Evolutionary conservation across 495 filamentous ascomycete genomes (phyloP), one percentile per base, ranked within the genome.

Genomic region (Penicillium bialowiezense): DNA sequence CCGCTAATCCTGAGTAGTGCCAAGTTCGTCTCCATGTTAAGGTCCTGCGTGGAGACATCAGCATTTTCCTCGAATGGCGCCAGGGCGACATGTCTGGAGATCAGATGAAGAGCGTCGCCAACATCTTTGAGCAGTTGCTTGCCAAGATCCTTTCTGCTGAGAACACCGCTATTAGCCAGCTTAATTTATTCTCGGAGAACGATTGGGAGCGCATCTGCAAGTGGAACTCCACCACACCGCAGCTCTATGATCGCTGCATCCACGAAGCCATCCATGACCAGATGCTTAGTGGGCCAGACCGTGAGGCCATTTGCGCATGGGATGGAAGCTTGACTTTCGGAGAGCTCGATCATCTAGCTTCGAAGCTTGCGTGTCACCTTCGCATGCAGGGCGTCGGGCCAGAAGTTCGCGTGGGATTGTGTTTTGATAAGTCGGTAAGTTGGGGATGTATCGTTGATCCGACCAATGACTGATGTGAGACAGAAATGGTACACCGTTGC

Each of bases 241-340:
- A 63, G 34, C 43, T 57, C 3, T 62, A 75, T 5, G 71, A 82
- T 34, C 56, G 58, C 15, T 78, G 76, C 44, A 72, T 83, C 15
- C 76, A 83, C 41, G 74, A 80, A 4, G 45, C 78, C 1, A 76
- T 85, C 29, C 52, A 63, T 2, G 70, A 79, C 23, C 64, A 77
- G 44, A 64, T 60, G 5, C 20, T 67, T 0, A 45, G 55, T 6
- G 59, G 63, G 6, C 74, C 80, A 3, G 55, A 77, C 3, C 52
- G 60, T 15, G 70, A 74, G 45, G 75, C 76, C 23, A 63, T 83
- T 0, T 72, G 67, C 38, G 64, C 76, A 2, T 85, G 83, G 82
- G 83, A 87, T 66, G 83, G 81, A 14, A 66, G 47, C 21, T 65
- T 86, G 48, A 82, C 81, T 1, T 86, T 77, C 54, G 50, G 51